Percentiles rank a stretch among this genome's conserved stretches.
These are phyloP conservation scores for Talaromyces pinophilus DNA, from an alignment of 2,329 filamentous ascomycete genomes.

Conservation along the genomic window DNA sequence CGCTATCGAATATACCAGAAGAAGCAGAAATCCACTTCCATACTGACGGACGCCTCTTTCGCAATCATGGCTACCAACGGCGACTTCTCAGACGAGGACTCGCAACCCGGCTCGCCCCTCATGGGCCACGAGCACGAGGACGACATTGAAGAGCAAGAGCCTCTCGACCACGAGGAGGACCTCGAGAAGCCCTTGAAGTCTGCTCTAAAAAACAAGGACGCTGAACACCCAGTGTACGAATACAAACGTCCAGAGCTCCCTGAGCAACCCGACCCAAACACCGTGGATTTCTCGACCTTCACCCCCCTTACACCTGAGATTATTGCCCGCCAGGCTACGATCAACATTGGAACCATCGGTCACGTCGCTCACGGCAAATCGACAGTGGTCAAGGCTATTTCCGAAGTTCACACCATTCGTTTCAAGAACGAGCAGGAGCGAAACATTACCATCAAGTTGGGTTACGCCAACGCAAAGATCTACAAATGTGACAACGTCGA, in stretches of 20 bases:
- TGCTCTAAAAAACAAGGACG: slow-evolving; percentile 74
- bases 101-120: slow-evolving; percentile 57
- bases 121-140: slow-evolving; percentile 64
- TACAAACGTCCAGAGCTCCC: slow-evolving; percentile 69
- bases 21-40: background rate
- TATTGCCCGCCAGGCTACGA: slow-evolving; percentile 95
- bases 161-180: slow-evolving; percentile 59
- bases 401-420: slow-evolving; percentile 95
- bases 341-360: slow-evolving; percentile 98
- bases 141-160: slow-evolving; percentile 75
- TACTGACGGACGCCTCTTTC: background rate
- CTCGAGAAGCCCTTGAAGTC: slow-evolving; percentile 74
- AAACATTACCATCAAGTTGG: slow-evolving; percentile 99
- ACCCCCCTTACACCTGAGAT: slow-evolving; percentile 92
- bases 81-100: slow-evolving; percentile 57
- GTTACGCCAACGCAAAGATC: slow-evolving; percentile 98
- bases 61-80: slow-evolving; percentile 56
- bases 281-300: slow-evolving; percentile 77
- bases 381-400: slow-evolving; percentile 98
- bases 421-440: slow-evolving; percentile 99
- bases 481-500: slow-evolving; percentile 95
- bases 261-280: slow-evolving; percentile 88
- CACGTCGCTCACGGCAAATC: slow-evolving; percentile 99
- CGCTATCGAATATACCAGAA: background rate
- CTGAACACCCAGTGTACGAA: slow-evolving; percentile 52